Conservation (phyloP, 805 yeast species). For the Myxozyma lipomycoides region DNA sequence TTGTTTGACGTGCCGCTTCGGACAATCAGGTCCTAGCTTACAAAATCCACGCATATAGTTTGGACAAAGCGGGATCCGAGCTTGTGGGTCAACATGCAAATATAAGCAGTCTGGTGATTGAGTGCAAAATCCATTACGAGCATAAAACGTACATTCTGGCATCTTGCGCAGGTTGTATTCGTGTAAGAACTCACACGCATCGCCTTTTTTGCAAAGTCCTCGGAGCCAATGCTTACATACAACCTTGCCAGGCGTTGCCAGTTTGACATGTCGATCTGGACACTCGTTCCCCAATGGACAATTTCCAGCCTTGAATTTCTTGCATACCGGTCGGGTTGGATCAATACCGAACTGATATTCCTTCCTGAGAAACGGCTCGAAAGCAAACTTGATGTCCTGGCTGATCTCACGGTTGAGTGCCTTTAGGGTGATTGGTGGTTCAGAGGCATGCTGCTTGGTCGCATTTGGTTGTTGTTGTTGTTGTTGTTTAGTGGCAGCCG, state of each 20-base stretch:
- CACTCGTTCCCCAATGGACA: conserved; percentile 88
- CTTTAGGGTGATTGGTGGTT: background rate
- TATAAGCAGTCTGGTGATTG: conserved; percentile 93
- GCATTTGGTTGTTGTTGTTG: background rate
- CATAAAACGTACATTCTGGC: conserved; percentile 92
- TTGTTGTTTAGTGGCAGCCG: background rate
- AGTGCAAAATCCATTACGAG: conserved; percentile 60
- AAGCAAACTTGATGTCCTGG: conserved; percentile 46
- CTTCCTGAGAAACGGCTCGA: conserved; percentile 75
- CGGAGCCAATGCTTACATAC: conserved; percentile 98
- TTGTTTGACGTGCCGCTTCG: conserved; percentile 72
- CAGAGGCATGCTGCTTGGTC: background rate
- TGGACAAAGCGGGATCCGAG: conserved; percentile 81
- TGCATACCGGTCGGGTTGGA: conserved; percentile 87
- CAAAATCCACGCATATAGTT: conserved; percentile 87
- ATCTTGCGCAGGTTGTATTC: conserved; percentile 90
- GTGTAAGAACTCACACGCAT: conserved; percentile 91
- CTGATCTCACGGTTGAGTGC: conserved; percentile 3
- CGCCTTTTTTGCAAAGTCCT: conserved; percentile 94
- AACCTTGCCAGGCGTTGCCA: conserved; percentile 63
- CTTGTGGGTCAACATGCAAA: conserved; percentile 83
- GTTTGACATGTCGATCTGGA: conserved; percentile 78
- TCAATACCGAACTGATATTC: conserved; percentile 80
- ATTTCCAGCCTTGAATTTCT: conserved; percentile 59
- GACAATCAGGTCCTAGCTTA: conserved; percentile 83